Base-by-base conservation (phyloP, 805 yeast species). In the Wickerhamiella musiphila region DNA sequence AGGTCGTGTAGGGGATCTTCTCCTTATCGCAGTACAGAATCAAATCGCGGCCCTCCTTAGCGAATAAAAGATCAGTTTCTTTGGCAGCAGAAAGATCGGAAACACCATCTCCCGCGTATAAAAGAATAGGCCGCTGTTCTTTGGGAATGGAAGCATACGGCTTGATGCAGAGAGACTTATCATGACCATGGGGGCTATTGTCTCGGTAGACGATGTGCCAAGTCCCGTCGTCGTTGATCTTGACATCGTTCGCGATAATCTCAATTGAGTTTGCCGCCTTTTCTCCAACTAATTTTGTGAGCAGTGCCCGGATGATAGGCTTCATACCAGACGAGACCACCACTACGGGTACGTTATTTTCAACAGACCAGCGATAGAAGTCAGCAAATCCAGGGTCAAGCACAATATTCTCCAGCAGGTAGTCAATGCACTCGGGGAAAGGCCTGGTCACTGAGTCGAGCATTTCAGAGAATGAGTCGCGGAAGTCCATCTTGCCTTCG, bases 81-180 rank as follows among this genome's bases (percentile, higher is more conserved):
- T 78, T 75, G 16, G 96, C 95, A 16, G 98, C 98, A 36, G 82
- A 70, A 44, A 90, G 62, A 54, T 90, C 99, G 28, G 92, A 75
- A 20, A 90, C 94, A 41, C 99, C 99, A 53, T 90, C 99, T 37
- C 99, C 99, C 49, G 93, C 79, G 61, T 90, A 90, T 53, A 86
- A 81, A 45, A 82, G 65, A 24, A 62, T 60, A 11, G 93, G 93
- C 30, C 68, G 63, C 14, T 54, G 47, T 6, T 46, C 52, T n/a
- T n/a, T n/a, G n/a, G n/a, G n/a, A 23, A 49, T 44, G 31, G 41
- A 35, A 15, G 57, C 57, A 47, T 59, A 48, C 36, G 62, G 53
- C 35, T 68, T 65, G 45, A 90, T 86, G 18, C 90, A 76, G 35
- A 68, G 65, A 19, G 94, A 73, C 60, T 90, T 90, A 57, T 90